Evolutionary conservation across 306 rosid species (phyloP).

Genomic region (Trifolium fragiferum): DNA sequence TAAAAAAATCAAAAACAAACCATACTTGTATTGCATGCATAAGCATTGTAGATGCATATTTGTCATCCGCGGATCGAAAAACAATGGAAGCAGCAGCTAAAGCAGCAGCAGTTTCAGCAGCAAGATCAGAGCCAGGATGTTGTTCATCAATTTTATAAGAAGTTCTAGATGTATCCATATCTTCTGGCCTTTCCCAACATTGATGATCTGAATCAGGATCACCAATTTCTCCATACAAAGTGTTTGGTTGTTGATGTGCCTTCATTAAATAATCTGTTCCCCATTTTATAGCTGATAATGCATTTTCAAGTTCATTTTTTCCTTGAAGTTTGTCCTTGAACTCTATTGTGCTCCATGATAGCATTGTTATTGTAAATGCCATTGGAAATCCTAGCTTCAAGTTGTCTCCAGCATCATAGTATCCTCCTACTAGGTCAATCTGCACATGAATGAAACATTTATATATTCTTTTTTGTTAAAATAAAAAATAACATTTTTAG

Average conservation of each 20-base stretch:
- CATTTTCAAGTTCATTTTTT: slow-evolving; percentile 47
- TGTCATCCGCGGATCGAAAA: slow-evolving; percentile 12
- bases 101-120: slow-evolving; percentile 71
- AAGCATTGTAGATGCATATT: slow-evolving; percentile 43
- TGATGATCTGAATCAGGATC: slow-evolving; percentile 59
- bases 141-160: slow-evolving; percentile 44
- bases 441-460: neutral
- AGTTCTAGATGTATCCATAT: slow-evolving; percentile 58
- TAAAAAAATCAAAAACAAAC: no score
- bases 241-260: slow-evolving; percentile 53
- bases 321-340: slow-evolving; percentile 36
- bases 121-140: slow-evolving; percentile 70
- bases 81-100: slow-evolving; percentile 66
- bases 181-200: slow-evolving; percentile 79
- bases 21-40: slow-evolving; percentile 59
- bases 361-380: slow-evolving; percentile 71
- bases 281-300: slow-evolving; percentile 61
- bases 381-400: slow-evolving; percentile 67
- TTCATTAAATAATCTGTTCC: slow-evolving; percentile 67
- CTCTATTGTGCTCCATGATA: slow-evolving; percentile 73
- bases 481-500: no score
- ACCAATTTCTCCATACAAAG: slow-evolving; percentile 60
- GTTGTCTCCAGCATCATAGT: slow-evolving; percentile 82
- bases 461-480: no score
- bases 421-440: slow-evolving; percentile 68